phyloP scores from a whole-genome alignment of 2,329 filamentous ascomycete genomes.

The Coniochaeta sp. region DNA sequence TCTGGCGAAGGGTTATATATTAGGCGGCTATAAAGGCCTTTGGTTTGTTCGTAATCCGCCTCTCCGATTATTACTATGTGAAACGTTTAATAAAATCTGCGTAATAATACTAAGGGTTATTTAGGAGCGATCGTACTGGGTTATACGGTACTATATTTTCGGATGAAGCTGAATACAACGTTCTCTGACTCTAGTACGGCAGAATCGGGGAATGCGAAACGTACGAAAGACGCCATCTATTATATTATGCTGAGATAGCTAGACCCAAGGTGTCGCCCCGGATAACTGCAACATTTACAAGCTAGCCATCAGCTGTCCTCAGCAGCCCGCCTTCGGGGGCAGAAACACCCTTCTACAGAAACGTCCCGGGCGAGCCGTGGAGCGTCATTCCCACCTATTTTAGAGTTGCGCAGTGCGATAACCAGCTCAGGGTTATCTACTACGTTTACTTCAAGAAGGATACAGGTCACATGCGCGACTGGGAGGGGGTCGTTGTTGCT shows the following conservation, averaged over 20 bases:
- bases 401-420: no score
- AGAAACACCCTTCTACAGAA: no score
- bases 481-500: no score
- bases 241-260: background rate
- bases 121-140: background rate
- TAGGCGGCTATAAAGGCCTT: conserved; percentile 8
- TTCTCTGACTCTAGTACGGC: background rate
- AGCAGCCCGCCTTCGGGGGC: no score
- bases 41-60: conserved; percentile 7
- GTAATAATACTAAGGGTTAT: conserved; percentile 1
- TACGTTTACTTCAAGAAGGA: no score
- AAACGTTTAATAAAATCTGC: conserved; percentile 8
- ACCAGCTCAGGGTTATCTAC: no score
- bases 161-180: background rate
- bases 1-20: conserved; percentile 10
- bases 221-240: background rate
- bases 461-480: no score
- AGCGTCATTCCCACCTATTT: no score
- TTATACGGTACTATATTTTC: background rate
- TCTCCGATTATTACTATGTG: conserved; percentile 6
- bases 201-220: conserved; percentile 1
- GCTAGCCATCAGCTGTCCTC: no score
- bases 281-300: no score
- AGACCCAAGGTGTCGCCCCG: no score
- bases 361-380: no score